Percentiles rank a stretch among this genome's conserved stretches.
Conservation (phyloP, 2,329 filamentous ascomycete species). For the Colletotrichum musicola region DNA sequence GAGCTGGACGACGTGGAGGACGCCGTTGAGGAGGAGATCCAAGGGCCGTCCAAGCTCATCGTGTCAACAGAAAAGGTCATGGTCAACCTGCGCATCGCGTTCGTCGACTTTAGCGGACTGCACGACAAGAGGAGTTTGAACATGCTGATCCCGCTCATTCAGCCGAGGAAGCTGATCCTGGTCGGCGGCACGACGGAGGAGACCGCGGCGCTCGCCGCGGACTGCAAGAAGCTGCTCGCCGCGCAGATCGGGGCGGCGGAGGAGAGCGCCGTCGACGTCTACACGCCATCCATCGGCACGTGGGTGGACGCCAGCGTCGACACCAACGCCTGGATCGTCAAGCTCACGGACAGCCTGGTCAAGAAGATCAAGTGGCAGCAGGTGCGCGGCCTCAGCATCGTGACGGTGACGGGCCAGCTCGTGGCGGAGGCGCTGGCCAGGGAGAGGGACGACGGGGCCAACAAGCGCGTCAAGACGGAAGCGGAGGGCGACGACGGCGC, state of each 20-base stretch:
- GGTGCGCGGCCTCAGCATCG: slow-evolving; percentile 88
- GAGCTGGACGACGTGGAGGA: slow-evolving; percentile 72
- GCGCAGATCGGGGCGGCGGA: slow-evolving; percentile 57
- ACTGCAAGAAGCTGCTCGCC: slow-evolving; percentile 79
- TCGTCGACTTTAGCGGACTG: slow-evolving; percentile 91
- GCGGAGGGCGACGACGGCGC: slow-evolving; percentile 38
- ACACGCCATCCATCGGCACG: slow-evolving; percentile 81
- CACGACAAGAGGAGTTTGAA: slow-evolving; percentile 94
- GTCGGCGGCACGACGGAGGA: slow-evolving; percentile 84
- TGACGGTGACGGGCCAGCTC: slow-evolving; percentile 85
- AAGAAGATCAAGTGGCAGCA: slow-evolving; percentile 95
- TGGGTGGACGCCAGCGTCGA: slow-evolving; percentile 92
- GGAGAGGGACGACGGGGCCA: slow-evolving; percentile 54
- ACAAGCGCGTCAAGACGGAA: slow-evolving; percentile 65
- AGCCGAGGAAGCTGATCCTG: slow-evolving; percentile 94
- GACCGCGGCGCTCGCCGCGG: slow-evolving; percentile 80
- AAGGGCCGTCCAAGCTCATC: slow-evolving; percentile 81
- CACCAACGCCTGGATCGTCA: slow-evolving; percentile 97
- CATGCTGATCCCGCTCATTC: slow-evolving; percentile 94
- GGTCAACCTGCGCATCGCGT: slow-evolving; percentile 82
- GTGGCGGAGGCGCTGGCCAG: slow-evolving; percentile 54
- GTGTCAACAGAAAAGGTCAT: slow-evolving; percentile 73
- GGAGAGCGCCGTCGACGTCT: slow-evolving; percentile 75
- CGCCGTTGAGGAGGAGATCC: slow-evolving; percentile 59
- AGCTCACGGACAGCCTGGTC: slow-evolving; percentile 85